phyloP scores from a whole-genome alignment of 495 filamentous ascomycete genomes.

The Friedmanniomyces endolithicus region DNA sequence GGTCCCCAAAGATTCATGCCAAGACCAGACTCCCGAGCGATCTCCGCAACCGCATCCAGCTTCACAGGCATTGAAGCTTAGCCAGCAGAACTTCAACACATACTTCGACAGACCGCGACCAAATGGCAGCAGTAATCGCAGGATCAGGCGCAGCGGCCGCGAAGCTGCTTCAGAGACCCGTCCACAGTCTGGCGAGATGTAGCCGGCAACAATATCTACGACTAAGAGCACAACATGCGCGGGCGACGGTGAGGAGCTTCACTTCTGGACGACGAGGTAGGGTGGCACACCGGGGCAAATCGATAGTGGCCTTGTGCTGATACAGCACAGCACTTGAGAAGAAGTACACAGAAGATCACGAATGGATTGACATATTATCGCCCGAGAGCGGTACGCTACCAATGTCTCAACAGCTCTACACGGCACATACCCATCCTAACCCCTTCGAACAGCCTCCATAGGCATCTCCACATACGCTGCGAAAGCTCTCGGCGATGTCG shows the following conservation, averaged over 20 bases:
- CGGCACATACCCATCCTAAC: constrained; percentile 1
- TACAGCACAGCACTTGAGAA: constrained; percentile 37
- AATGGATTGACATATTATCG: constrained; percentile 83
- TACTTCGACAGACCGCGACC: not conserved
- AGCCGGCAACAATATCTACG: constrained; percentile 13
- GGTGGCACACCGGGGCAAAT: not conserved
- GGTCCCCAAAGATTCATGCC: not conserved
- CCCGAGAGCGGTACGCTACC: constrained; percentile 45
- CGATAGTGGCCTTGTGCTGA: not conserved
- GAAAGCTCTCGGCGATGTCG: constrained; percentile 82
- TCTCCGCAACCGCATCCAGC: not conserved
- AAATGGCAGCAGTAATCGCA: constrained; percentile 11
- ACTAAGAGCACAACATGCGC: constrained; percentile 8
- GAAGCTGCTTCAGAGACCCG: constrained; percentile 1
- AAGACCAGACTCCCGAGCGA: not conserved
- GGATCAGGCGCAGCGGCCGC: not conserved
- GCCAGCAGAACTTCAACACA: not conserved
- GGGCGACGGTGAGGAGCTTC: constrained; percentile 10
- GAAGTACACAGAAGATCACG: constrained; percentile 93
- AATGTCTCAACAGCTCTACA: not conserved
- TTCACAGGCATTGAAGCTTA: not conserved
- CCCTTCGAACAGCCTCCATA: constrained; percentile 48
- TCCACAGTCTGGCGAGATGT: constrained; percentile 9
- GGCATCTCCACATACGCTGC: constrained; percentile 89
- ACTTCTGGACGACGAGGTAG: constrained; percentile 12